Conservation (phyloP, 768 basidiomycete species). For the Phylloporus arenicola region DNA sequence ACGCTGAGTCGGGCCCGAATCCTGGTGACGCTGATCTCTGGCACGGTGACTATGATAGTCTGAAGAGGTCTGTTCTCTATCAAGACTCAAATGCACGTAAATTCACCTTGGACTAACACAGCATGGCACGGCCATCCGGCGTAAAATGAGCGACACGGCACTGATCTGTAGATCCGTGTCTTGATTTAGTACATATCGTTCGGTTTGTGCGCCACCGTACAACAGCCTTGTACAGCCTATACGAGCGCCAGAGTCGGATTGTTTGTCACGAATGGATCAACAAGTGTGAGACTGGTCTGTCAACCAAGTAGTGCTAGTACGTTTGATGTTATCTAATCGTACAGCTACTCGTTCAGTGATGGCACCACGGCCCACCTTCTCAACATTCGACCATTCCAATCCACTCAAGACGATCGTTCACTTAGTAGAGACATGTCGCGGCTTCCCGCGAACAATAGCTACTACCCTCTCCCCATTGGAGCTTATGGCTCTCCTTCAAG, state of each 20-base stretch:
- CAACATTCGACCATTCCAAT: background rate
- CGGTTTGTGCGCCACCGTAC: background rate
- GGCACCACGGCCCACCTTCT: background rate
- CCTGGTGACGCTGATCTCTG: conserved; percentile 56
- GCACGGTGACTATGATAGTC: conserved; percentile 45
- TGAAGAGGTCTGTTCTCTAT: conserved; percentile 31
- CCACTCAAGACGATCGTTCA: background rate
- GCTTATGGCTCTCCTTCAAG: conserved; percentile 25
- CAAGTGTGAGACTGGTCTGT: background rate
- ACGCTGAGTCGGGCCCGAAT: conserved; percentile 48
- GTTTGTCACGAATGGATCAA: background rate
- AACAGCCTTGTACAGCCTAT: background rate
- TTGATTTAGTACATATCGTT: background rate
- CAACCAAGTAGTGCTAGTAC: background rate
- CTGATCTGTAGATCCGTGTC: no score
- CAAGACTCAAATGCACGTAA: background rate
- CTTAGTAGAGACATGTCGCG: conserved; percentile 15
- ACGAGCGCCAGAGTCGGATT: background rate
- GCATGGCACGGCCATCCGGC: conserved; percentile 17
- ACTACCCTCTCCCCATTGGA: conserved; percentile 30
- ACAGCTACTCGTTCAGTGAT: background rate
- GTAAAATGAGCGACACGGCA: background rate
- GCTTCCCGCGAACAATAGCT: conserved; percentile 27
- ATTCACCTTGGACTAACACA: background rate
- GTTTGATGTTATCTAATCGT: conserved; percentile 16